These are phyloP conservation scores for Auricularia heimuer DNA, from an alignment of 768 basidiomycete genomes.

Conservation along the genomic window DNA sequence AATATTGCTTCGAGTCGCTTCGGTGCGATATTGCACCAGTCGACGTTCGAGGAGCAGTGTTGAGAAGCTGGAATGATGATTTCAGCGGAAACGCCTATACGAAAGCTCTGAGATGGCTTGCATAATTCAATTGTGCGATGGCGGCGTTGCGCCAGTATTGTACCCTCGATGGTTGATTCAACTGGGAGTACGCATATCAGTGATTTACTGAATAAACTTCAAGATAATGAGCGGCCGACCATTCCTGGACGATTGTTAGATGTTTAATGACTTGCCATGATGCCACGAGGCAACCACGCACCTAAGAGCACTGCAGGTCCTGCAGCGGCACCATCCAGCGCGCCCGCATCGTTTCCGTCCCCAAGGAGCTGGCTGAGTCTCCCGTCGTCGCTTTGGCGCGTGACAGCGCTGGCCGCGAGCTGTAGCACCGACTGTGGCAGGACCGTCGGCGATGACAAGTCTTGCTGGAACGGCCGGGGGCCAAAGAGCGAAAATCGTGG, in stretches of 20 bases:
- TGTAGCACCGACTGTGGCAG: constrained; percentile 2
- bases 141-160: constrained; percentile 6
- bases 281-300: neutral
- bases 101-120: neutral
- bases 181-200: neutral
- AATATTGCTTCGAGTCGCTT: constrained; percentile 24
- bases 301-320: constrained; percentile 3
- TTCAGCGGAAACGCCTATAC: neutral
- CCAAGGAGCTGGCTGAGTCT: constrained; percentile 4
- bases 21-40: constrained; percentile 34
- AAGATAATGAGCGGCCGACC: neutral
- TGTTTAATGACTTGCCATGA: neutral
- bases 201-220: neutral
- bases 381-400: constrained; percentile 2
- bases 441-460: neutral
- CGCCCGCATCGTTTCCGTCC: constrained; percentile 2
- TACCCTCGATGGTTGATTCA: neutral
- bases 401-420: constrained; percentile 5
- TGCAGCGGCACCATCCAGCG: constrained; percentile 4
- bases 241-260: neutral
- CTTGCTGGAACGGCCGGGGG: neutral
- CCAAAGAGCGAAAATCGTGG: constrained; percentile 3
- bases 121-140: constrained; percentile 4
- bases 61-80: constrained; percentile 12
- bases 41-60: constrained; percentile 21